Evolutionary conservation across 2,329 filamentous ascomycete species (phyloP).

Genomic region (Verticillium dahliae): DNA sequence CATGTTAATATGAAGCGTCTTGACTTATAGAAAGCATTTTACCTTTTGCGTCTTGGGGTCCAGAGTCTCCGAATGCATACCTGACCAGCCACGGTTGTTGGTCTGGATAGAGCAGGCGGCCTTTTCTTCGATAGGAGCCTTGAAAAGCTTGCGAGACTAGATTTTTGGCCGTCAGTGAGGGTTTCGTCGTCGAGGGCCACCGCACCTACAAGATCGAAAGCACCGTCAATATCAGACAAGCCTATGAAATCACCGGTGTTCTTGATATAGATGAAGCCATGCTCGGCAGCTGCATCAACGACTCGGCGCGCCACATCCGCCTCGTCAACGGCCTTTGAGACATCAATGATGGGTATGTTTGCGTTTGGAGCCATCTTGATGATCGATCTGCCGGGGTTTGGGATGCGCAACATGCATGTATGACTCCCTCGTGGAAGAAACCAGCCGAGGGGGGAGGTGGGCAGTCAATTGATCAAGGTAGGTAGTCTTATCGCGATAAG

Average conservation of each 20-base stretch:
- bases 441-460: not conserved
- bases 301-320: slow-evolving; percentile 58
- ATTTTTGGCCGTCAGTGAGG: not conserved
- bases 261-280: slow-evolving; percentile 86
- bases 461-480: not conserved
- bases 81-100: slow-evolving; percentile 83
- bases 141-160: slow-evolving; percentile 69
- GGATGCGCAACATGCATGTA: not conserved
- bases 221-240: slow-evolving; percentile 55
- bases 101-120: slow-evolving; percentile 65
- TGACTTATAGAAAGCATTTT: slow-evolving; percentile 10
- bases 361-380: slow-evolving; percentile 17
- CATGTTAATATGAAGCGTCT: not conserved
- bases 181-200: not conserved
- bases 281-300: slow-evolving; percentile 71
- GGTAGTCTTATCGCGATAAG: not conserved
- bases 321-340: slow-evolving; percentile 53
- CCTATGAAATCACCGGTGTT: slow-evolving; percentile 67
- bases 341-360: slow-evolving; percentile 76
- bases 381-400: not conserved
- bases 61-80: slow-evolving; percentile 81
- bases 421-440: not conserved
- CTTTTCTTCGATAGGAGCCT: slow-evolving; percentile 65
- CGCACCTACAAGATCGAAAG: slow-evolving; percentile 64
- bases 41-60: slow-evolving; percentile 79